Percentiles rank a stretch among this genome's conserved stretches.
Evolutionary conservation across 1,284 basidiomycete species (phyloP).

Genomic region (Microbotryum silenes-acaulis): DNA sequence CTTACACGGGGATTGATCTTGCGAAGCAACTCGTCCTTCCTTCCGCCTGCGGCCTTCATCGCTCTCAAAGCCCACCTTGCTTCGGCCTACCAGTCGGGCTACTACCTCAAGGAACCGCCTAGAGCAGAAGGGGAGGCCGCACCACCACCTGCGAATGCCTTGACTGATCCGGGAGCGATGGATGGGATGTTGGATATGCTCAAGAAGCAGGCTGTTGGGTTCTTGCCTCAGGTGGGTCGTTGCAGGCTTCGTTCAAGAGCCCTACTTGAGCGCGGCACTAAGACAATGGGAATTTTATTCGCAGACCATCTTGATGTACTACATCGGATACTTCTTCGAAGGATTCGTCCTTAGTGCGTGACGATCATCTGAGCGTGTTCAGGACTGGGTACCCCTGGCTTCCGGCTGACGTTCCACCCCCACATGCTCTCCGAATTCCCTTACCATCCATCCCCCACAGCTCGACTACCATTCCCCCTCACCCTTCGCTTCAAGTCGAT

Average conservation of each 20-base stretch:
- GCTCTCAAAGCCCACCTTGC: constrained; percentile 31
- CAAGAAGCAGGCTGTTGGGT: constrained; percentile 96
- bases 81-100: constrained; percentile 62
- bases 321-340: constrained; percentile 99
- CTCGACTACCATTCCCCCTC: constrained; percentile 93
- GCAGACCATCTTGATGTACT: constrained; percentile 99
- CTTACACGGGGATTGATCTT: constrained; percentile 73
- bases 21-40: constrained; percentile 61
- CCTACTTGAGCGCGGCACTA: not conserved
- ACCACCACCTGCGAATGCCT: constrained; percentile 51
- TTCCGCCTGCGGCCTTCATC: constrained; percentile 48
- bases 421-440: not conserved
- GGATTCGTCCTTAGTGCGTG: constrained; percentile 91
- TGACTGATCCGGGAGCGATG: constrained; percentile 84
- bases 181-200: constrained; percentile 98
- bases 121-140: constrained; percentile 47
- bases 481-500: constrained; percentile 98
- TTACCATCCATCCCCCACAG: constrained; percentile 44
- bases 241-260: not conserved
- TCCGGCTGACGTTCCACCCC: too few species aligned
- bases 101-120: constrained; percentile 73
- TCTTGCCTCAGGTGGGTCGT: constrained; percentile 35
- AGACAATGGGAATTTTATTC: constrained; percentile 33
- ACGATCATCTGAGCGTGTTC: not conserved
- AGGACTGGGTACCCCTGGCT: not conserved